Evolutionary conservation across 768 basidiomycete genomes (phyloP), one percentile per base, ranked within the genome.

Genomic region (Pleurotus salmoneostramineus): DNA sequence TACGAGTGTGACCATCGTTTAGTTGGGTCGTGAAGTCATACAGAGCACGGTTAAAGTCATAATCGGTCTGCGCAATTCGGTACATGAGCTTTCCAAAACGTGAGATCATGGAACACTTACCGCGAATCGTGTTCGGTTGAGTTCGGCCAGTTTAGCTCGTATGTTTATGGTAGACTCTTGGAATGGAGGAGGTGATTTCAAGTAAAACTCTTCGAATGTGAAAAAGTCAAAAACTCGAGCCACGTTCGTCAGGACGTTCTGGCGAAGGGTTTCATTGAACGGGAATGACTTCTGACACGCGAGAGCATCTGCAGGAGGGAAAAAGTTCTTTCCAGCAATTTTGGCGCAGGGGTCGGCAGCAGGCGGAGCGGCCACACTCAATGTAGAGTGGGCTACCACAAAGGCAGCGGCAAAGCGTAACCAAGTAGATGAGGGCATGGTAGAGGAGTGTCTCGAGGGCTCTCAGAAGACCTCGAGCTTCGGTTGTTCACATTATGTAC

Each of bases 1-100:
- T 68, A 82, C 84, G 76, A 10, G 86, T 88, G 63, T 87, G 86
- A 5, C 85, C 85, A 63, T 87, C 85, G 63, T 88, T 87, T 46
- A 88, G 62, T 50, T 76, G 76, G 14, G 74, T 82, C 0, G 77
- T 78, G 59, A 83, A 79, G 55, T 83, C 73, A 59, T 80, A 85
- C 14, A 88, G 63, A 42, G 77, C 84, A 47, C 71, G 72, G 63
- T 80, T 85, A 69, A 88, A 86, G 64, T 85, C 84, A 59, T 84
- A 88, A 61, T 87, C 85, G 6, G 84, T 84, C 82, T 88, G 55
- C 4, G 27, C 47, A 51, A 51, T 31, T 59, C 44, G 51, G 36
- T 43, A 63, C 35, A 45, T 33, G 14, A 11, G 45, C 3, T 37
- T n/a, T 15, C 6, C 21, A n/a, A 31, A 37, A 21, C 15, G 48